These are phyloP conservation scores for Hyphopichia pseudoburtonii DNA, from an alignment of 1,139 yeast genomes.

Conservation along the genomic window DNA sequence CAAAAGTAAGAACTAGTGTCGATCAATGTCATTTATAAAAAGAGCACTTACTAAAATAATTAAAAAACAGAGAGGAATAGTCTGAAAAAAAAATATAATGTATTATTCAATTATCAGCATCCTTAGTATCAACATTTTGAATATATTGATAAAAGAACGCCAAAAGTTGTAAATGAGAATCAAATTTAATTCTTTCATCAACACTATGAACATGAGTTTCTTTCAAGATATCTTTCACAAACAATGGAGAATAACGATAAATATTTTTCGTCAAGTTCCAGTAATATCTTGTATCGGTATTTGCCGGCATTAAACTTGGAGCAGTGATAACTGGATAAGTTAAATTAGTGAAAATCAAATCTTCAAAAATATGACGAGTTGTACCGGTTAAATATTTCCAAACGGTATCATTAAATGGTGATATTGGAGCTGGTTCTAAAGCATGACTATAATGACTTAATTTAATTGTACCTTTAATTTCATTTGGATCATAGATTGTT, in stretches of 20 bases:
- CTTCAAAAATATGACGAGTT: slow-evolving; percentile 46
- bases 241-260: slow-evolving; percentile 58
- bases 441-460: slow-evolving; percentile 14
- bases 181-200: slow-evolving; percentile 37
- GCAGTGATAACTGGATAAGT: slow-evolving; percentile 51
- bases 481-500: slow-evolving; percentile 16
- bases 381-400: slow-evolving; percentile 45
- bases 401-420: slow-evolving; percentile 37
- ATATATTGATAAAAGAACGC: slow-evolving; percentile 43
- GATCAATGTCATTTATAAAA: too few species aligned
- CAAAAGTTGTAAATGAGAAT: slow-evolving; percentile 39
- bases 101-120: slow-evolving; percentile 11
- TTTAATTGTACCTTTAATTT: slow-evolving; percentile 24
- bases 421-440: slow-evolving; percentile 36
- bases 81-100: too few species aligned
- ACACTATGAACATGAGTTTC: slow-evolving; percentile 37
- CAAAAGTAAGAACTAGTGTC: too few species aligned
- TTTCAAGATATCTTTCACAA: slow-evolving; percentile 15
- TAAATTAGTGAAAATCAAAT: slow-evolving; percentile 34
- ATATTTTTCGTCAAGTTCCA: slow-evolving; percentile 75
- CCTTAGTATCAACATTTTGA: slow-evolving; percentile 17
- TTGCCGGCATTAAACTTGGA: slow-evolving; percentile 73
- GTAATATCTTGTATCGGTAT: slow-evolving; percentile 81
- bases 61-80: too few species aligned
- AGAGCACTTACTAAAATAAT: too few species aligned